Evolutionary conservation across 441 rosid species (phyloP).

Genomic region (Metrosideros polymorpha): DNA sequence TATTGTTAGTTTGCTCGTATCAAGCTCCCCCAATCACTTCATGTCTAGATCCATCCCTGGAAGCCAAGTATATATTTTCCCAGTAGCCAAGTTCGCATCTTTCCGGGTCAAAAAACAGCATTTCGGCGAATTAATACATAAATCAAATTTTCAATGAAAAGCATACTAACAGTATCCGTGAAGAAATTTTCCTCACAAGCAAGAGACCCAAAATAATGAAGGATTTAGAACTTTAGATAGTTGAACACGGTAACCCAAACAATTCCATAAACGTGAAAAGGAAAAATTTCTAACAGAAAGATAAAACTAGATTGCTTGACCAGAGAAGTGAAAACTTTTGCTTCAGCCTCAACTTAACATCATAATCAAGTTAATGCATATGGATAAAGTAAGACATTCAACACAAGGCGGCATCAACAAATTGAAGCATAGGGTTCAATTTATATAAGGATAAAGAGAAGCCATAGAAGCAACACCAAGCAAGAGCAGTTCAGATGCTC

Average conservation of each 20-base stretch:
- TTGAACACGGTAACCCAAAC: background rate
- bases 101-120: background rate
- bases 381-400: background rate
- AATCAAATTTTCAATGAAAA: background rate
- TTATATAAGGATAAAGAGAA: background rate
- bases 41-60: background rate
- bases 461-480: background rate
- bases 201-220: background rate
- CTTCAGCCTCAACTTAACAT: background rate
- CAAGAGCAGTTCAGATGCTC: background rate
- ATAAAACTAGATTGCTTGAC: background rate
- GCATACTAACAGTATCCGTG: background rate
- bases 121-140: background rate
- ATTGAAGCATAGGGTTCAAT: background rate
- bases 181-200: background rate
- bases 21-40: background rate
- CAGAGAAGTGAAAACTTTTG: background rate
- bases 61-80: background rate
- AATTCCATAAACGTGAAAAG: background rate
- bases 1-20: background rate
- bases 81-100: background rate
- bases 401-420: background rate
- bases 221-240: background rate
- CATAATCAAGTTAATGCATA: background rate
- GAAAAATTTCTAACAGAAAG: background rate